Conservation (phyloP, 163 green algal species). For the Scenedesmus sp. region DNA sequence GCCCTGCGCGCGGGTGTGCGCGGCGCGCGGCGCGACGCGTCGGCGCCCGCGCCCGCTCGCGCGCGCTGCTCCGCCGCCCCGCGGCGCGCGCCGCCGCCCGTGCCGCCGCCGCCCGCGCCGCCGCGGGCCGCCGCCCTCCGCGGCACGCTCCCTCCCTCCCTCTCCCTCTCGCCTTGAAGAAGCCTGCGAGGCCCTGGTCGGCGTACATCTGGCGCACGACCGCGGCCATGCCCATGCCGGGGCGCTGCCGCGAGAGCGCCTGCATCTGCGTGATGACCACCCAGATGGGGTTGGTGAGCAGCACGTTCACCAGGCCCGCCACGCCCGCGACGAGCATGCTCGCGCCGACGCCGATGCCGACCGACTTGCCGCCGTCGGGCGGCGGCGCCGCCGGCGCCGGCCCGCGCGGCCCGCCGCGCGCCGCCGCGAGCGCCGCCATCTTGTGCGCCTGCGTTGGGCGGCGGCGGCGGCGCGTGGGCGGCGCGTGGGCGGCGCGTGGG, state of each 20-base stretch:
- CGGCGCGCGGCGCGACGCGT: no score
- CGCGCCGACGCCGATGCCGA: slow-evolving; percentile 62
- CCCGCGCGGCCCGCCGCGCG: not conserved
- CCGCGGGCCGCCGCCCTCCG: slow-evolving; percentile 41
- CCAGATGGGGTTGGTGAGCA: slow-evolving; percentile 90
- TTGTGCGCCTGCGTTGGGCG: slow-evolving; percentile 16
- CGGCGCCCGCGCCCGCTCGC: no score
- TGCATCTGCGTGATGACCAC: slow-evolving; percentile 81
- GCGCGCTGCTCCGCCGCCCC: no score
- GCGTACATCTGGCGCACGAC: slow-evolving; percentile 31
- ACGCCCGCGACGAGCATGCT: slow-evolving; percentile 78
- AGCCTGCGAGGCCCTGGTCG: slow-evolving; percentile 37
- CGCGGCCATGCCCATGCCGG: slow-evolving; percentile 6
- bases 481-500: no score
- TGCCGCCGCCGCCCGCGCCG: no score
- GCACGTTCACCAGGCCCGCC: slow-evolving; percentile 87
- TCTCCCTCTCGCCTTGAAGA: slow-evolving; percentile 27
- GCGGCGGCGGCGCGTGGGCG: no score
- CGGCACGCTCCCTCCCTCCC: slow-evolving; percentile 25
- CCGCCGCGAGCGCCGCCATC: slow-evolving; percentile 21
- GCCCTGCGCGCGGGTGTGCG: no score
- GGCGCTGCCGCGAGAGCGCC: slow-evolving; percentile 44
- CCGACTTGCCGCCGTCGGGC: slow-evolving; percentile 42
- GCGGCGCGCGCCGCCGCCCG: no score
- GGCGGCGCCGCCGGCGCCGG: slow-evolving; percentile 10